Evolutionary conservation across 805 yeast genomes (phyloP).

Genomic region (Tetrapisispora pingtungensis): DNA sequence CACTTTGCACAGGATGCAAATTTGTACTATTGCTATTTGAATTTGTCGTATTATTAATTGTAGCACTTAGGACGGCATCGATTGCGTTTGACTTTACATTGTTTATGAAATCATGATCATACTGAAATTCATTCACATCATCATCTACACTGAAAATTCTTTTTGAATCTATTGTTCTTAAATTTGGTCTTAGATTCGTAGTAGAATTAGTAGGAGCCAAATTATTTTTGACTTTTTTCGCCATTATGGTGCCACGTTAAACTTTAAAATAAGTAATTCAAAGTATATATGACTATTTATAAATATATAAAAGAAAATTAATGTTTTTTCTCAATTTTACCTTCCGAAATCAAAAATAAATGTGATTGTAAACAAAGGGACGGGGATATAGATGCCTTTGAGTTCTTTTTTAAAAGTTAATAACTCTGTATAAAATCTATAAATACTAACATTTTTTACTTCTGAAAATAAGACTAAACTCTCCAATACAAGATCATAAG

Average conservation of each 20-base stretch:
- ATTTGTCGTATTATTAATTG: not conserved
- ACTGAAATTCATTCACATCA: slow-evolving; percentile 61
- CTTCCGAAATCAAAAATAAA: too few species aligned
- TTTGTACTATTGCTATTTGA: not conserved
- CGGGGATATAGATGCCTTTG: too few species aligned
- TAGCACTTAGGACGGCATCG: not conserved
- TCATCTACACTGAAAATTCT: slow-evolving; percentile 71
- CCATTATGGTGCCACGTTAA: not conserved
- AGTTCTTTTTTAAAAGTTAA: too few species aligned
- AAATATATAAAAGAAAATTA: not conserved
- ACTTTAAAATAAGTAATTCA: too few species aligned
- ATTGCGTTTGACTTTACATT: not conserved
- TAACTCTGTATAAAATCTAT: too few species aligned
- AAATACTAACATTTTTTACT: too few species aligned
- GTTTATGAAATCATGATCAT: slow-evolving; percentile 27
- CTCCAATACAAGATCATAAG: too few species aligned
- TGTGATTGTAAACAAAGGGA: too few species aligned
- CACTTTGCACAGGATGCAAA: not conserved
- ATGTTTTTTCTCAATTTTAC: too few species aligned
- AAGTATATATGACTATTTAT: not conserved
- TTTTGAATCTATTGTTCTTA: slow-evolving; percentile 3
- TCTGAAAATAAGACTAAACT: too few species aligned
- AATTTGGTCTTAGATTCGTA: not conserved
- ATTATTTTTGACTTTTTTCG: not conserved
- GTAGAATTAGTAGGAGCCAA: not conserved